Evolutionary conservation across 805 yeast species (phyloP).

Genomic region (Ogataea ganodermae): DNA sequence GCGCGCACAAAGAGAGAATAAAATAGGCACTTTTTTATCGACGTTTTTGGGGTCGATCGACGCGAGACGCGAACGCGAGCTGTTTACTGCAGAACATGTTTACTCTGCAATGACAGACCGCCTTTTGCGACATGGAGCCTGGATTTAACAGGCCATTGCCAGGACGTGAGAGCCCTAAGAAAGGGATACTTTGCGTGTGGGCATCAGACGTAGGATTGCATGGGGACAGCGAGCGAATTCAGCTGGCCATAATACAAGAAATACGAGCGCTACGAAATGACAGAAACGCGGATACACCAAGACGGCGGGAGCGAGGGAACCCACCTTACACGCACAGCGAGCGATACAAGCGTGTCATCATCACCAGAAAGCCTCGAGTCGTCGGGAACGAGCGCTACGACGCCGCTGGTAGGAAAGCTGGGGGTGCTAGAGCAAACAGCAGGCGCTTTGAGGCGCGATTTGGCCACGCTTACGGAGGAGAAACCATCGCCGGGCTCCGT

Average conservation of each 20-base stretch:
- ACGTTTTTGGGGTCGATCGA: neutral
- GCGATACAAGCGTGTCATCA: slow-evolving; percentile 1
- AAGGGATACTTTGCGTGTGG: neutral
- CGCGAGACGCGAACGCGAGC: slow-evolving; percentile 9
- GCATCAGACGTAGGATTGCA: neutral
- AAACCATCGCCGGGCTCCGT: slow-evolving; percentile 7
- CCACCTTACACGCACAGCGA: neutral
- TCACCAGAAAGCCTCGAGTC: slow-evolving; percentile 1
- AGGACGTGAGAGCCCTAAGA: neutral
- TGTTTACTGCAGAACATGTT: slow-evolving; percentile 5
- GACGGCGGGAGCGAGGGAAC: slow-evolving; percentile 1
- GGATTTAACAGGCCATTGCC: neutral
- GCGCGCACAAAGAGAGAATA: neutral
- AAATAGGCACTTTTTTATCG: neutral
- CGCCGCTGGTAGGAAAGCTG: slow-evolving; percentile 10
- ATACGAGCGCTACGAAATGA: neutral
- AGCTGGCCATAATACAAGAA: neutral
- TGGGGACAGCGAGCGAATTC: neutral
- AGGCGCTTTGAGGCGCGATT: neutral
- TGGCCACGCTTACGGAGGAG: slow-evolving; percentile 2
- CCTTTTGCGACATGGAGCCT: neutral
- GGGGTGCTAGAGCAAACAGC: neutral
- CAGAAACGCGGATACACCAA: slow-evolving; percentile 3
- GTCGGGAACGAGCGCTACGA: slow-evolving; percentile 12
- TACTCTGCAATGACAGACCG: neutral